phyloP scores from a whole-genome alignment of 2,329 filamentous ascomycete genomes.

The Colletotrichum eleusines region DNA sequence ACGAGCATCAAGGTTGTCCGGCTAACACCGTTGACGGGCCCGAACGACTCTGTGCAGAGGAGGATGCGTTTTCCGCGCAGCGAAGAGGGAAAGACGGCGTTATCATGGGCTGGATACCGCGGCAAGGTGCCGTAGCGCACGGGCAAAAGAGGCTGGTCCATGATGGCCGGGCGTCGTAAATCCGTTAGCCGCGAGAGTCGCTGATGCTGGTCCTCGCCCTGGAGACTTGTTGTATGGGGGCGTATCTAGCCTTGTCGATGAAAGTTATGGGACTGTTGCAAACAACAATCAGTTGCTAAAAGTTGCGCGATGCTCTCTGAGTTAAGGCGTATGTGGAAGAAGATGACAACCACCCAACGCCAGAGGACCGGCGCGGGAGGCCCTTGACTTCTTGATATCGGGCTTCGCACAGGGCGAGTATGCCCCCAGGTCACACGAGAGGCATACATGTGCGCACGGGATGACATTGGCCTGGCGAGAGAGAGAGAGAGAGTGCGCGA shows the following conservation, averaged over 20 bases:
- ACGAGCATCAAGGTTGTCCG: constrained; percentile 78
- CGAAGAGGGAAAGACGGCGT: constrained; percentile 58
- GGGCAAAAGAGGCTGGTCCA: constrained; percentile 31
- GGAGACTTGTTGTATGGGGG: no score
- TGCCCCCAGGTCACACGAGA: neutral
- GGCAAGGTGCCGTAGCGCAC: constrained; percentile 21
- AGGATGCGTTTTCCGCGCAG: constrained; percentile 73
- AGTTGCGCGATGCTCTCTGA: no score
- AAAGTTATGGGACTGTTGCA: neutral
- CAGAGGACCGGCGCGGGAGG: neutral
- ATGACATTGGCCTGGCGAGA: neutral
- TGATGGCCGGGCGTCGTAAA: neutral
- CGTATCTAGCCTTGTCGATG: neutral
- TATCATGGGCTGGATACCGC: constrained; percentile 50
- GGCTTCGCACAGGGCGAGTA: neutral
- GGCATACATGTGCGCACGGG: neutral
- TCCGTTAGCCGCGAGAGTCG: neutral
- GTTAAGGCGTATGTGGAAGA: neutral
- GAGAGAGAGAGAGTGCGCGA: no score
- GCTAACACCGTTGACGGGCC: constrained; percentile 80
- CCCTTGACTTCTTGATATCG: constrained; percentile 34
- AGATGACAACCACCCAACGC: neutral
- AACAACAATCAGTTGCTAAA: neutral
- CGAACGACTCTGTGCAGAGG: constrained; percentile 78
- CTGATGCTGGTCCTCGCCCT: neutral